A percentile compares a stretch with the other conserved stretches of the same genome.
These are phyloP conservation scores for Smithsoniella earleae DNA, from an alignment of 163 green algal species.

Conservation along the genomic window DNA sequence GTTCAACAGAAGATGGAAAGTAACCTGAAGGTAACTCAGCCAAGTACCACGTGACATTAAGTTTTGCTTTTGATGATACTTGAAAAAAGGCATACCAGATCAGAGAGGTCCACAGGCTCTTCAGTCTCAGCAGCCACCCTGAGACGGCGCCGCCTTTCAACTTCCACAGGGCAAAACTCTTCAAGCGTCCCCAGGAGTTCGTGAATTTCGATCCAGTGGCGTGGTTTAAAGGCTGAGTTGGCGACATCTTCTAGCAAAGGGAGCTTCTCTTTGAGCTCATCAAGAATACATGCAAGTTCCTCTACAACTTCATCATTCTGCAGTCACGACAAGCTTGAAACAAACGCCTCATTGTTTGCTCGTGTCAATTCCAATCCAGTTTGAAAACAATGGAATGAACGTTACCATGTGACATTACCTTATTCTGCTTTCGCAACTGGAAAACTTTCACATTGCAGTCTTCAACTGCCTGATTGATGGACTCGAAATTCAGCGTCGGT, in stretches of 20 bases:
- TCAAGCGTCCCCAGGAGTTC: slow-evolving; percentile 40
- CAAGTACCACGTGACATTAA: too few species aligned
- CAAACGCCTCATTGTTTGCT: too few species aligned
- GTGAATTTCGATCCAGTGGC: slow-evolving; percentile 69
- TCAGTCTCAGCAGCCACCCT: background rate
- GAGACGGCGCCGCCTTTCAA: background rate
- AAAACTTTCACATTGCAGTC: slow-evolving; percentile 58
- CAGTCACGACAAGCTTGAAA: background rate
- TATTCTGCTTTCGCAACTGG: slow-evolving; percentile 64
- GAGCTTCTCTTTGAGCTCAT: slow-evolving; percentile 68
- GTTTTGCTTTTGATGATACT: background rate
- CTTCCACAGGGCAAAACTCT: slow-evolving; percentile 16
- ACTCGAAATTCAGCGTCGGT: slow-evolving; percentile 46
- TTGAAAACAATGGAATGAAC: background rate
- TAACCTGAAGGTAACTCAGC: too few species aligned
- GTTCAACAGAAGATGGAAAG: too few species aligned
- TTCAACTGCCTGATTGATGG: slow-evolving; percentile 48
- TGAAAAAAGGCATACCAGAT: slow-evolving; percentile 10
- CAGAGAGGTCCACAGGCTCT: background rate
- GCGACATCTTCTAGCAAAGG: slow-evolving; percentile 54
- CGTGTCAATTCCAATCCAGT: too few species aligned
- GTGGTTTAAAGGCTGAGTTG: slow-evolving; percentile 63
- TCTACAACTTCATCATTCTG: slow-evolving; percentile 32
- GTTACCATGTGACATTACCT: slow-evolving; percentile 41
- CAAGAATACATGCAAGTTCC: slow-evolving; percentile 42